phyloP scores from a whole-genome alignment of 1,139 yeast genomes.

The Blastobotrys apis region DNA sequence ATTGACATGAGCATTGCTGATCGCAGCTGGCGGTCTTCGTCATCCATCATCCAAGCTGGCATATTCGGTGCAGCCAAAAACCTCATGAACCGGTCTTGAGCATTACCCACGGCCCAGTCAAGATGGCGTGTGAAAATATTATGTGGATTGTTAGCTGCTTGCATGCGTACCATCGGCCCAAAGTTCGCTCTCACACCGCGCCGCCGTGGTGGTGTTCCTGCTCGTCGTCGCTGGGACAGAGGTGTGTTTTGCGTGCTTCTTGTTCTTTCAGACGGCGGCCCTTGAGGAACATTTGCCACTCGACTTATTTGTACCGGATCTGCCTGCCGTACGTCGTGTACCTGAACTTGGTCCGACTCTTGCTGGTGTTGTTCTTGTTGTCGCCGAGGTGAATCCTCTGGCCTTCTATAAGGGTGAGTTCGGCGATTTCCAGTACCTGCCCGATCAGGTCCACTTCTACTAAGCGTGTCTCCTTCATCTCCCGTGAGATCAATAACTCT shows the following conservation, averaged over 20 bases:
- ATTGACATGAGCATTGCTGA: conserved; percentile 16
- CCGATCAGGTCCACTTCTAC: no score
- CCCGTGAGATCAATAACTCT: neutral
- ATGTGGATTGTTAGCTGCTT: neutral
- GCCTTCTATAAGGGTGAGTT: no score
- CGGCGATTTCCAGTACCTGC: no score
- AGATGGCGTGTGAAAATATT: neutral
- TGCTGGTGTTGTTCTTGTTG: no score
- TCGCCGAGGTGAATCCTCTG: no score
- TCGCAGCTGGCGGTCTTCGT: conserved; percentile 7
- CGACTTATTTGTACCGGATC: no score
- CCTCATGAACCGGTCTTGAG: neutral
- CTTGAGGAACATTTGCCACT: no score
- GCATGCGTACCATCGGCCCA: neutral
- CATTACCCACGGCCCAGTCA: neutral
- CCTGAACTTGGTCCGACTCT: no score
- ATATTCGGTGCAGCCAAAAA: no score
- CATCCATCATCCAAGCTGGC: neutral
- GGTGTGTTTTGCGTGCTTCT: neutral
- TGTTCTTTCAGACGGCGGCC: no score
- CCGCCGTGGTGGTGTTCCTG: neutral
- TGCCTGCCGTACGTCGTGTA: no score
- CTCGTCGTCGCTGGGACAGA: neutral
- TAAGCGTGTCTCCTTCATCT: neutral
- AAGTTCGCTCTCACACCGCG: neutral